Percentiles rank a stretch among this genome's conserved stretches.
These are phyloP conservation scores for Xylariaceae sp. DNA, from an alignment of 2,329 filamentous ascomycete species.

Conservation along the genomic window DNA sequence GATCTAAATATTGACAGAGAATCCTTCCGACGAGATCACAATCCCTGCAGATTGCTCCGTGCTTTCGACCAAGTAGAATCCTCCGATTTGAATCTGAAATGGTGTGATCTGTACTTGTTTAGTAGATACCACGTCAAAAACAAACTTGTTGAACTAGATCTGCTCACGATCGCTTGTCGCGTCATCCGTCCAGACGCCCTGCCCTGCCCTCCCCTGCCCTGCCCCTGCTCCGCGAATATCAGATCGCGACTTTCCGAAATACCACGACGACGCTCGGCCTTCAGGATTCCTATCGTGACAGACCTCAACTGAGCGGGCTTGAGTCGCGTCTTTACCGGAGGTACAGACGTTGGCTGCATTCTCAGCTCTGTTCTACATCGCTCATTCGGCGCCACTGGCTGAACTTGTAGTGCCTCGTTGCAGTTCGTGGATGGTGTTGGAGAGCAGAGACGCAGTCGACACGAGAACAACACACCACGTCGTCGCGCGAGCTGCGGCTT, in stretches of 20 bases:
- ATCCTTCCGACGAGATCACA: conserved; percentile 14
- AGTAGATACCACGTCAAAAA: too few species aligned
- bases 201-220: too few species aligned
- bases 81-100: not conserved
- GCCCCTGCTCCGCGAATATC: too few species aligned
- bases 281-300: not conserved
- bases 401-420: conserved; percentile 4
- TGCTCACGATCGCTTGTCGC: too few species aligned
- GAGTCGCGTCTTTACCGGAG: not conserved
- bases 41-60: conserved; percentile 14
- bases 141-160: too few species aligned
- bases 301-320: too few species aligned
- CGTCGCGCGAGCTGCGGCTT: too few species aligned
- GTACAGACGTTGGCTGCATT: not conserved
- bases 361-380: conserved; percentile 3
- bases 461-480: too few species aligned
- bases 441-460: conserved; percentile 1
- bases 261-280: conserved; percentile 5
- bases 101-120: not conserved
- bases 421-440: conserved; percentile 1
- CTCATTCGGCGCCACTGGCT: conserved; percentile 5
- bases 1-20: conserved; percentile 26
- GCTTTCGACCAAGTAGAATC: not conserved
- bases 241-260: too few species aligned
- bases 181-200: too few species aligned